phyloP scores from a whole-genome alignment of 176 grass and related monocot genomes.

The Oryza meyeriana region DNA sequence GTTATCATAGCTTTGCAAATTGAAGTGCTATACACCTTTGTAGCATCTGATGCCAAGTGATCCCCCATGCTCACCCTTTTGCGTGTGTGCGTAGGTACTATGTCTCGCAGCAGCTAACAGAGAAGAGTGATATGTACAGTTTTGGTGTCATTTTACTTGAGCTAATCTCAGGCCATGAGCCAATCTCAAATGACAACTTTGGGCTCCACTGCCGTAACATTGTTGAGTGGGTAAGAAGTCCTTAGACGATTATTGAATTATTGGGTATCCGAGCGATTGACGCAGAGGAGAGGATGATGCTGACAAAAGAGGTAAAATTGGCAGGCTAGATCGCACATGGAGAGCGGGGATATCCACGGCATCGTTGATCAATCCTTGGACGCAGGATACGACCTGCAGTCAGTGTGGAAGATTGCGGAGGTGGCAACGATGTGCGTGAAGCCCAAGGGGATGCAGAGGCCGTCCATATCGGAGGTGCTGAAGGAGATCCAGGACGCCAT shows the following conservation, averaged over 20 bases:
- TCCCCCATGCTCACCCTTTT: neutral
- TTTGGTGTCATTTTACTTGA: constrained; percentile 94
- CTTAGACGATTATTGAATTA: no score
- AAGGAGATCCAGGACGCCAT: constrained; percentile 98
- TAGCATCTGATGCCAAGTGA: neutral
- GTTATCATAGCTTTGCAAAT: neutral
- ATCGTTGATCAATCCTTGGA: constrained; percentile 58
- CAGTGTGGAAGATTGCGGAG: constrained; percentile 94
- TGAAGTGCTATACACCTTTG: neutral
- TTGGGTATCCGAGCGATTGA: neutral
- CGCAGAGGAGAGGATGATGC: neutral
- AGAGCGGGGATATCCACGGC: constrained; percentile 81
- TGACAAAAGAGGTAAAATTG: neutral
- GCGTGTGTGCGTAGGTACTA: constrained; percentile 71
- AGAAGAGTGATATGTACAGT: constrained; percentile 96
- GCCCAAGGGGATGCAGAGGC: constrained; percentile 59
- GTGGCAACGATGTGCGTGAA: constrained; percentile 81
- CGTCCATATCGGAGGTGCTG: constrained; percentile 71
- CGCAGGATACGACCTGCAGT: constrained; percentile 60
- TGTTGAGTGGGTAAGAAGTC: constrained; percentile 78
- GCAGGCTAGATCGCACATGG: constrained; percentile 76
- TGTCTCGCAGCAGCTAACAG: constrained; percentile 86
- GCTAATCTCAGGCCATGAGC: constrained; percentile 92
- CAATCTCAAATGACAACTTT: constrained; percentile 90
- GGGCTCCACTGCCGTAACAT: constrained; percentile 92